Conservation (phyloP, 2,329 filamentous ascomycete species). For the Talaromyces sp. region DNA sequence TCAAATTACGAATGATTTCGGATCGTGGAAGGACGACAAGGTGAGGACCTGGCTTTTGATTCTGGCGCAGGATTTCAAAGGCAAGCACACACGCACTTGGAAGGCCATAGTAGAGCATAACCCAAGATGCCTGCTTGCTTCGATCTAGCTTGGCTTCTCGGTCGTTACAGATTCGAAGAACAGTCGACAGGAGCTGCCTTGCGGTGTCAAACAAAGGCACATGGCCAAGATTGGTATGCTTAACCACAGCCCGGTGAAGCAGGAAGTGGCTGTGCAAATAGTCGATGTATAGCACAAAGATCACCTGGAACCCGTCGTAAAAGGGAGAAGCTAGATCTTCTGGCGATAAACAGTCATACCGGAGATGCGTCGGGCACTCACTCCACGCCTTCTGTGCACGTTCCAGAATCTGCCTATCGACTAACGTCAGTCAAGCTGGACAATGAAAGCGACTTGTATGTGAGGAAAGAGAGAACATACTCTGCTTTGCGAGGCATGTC, state of each 20-base stretch:
- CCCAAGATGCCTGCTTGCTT: slow-evolving; percentile 31
- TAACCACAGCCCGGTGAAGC: slow-evolving; percentile 30
- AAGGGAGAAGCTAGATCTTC: slow-evolving; percentile 9
- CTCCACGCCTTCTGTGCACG: slow-evolving; percentile 19
- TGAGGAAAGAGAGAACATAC: slow-evolving; percentile 1
- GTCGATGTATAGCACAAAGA: slow-evolving; percentile 29
- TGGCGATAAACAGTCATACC: slow-evolving; percentile 18
- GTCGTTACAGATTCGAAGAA: slow-evolving; percentile 26
- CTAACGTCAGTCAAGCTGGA: not conserved
- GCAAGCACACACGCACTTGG: slow-evolving; percentile 27
- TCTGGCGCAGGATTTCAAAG: slow-evolving; percentile 28
- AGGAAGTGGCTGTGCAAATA: slow-evolving; percentile 34
- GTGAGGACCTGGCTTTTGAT: slow-evolving; percentile 23
- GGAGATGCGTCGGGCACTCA: slow-evolving; percentile 19
- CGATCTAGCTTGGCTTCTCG: slow-evolving; percentile 27
- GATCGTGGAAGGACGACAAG: slow-evolving; percentile 18
- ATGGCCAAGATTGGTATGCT: slow-evolving; percentile 28
- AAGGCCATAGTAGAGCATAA: slow-evolving; percentile 26
- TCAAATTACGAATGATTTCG: slow-evolving; percentile 23
- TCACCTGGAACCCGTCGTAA: slow-evolving; percentile 11
- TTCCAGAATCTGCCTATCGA: slow-evolving; percentile 15
- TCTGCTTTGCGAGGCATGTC: slow-evolving; percentile 14
- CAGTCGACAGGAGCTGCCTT: slow-evolving; percentile 26
- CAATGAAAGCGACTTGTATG: not conserved
- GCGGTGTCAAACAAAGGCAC: slow-evolving; percentile 30